Conservation (phyloP, 306 rosid genomes). For the Medicago arabica region DNA sequence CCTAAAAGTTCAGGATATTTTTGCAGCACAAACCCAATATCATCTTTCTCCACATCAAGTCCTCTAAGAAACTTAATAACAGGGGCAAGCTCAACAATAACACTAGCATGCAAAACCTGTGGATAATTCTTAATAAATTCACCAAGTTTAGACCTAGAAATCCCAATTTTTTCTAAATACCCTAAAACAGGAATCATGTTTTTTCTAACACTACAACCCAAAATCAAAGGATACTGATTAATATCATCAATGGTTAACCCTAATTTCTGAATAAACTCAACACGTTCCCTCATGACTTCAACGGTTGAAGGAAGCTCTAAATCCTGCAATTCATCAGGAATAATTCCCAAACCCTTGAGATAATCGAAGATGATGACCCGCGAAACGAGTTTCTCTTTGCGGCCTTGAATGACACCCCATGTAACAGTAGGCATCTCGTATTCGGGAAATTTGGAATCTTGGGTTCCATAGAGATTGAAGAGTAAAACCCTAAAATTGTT, state of each 20-base stretch:
- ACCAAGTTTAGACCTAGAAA: conserved; percentile 72
- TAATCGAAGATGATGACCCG: conserved; percentile 82
- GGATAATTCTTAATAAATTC: conserved; percentile 79
- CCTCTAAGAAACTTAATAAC: conserved; percentile 88
- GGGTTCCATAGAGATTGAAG: conserved; percentile 41
- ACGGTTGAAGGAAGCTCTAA: conserved; percentile 89
- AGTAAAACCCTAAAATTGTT: conserved; percentile 57
- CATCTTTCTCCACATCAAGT: conserved; percentile 84
- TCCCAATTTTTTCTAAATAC: conserved; percentile 90
- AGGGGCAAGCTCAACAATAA: conserved; percentile 92
- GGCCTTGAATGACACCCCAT: conserved; percentile 95
- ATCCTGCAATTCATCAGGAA: conserved; percentile 81
- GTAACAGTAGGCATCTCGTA: conserved; percentile 94
- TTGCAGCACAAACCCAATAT: conserved; percentile 84
- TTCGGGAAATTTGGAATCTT: conserved; percentile 75
- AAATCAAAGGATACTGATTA: conserved; percentile 76
- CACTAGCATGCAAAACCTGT: conserved; percentile 92
- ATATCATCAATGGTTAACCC: conserved; percentile 81
- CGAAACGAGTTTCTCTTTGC: conserved; percentile 91
- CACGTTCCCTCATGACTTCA: conserved; percentile 85
- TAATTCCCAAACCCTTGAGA: conserved; percentile 76
- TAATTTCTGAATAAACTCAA: conserved; percentile 79
- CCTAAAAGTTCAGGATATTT: conserved; percentile 95
- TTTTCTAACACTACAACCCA: conserved; percentile 86
- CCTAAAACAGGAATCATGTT: conserved; percentile 87